A percentile compares a stretch with the other conserved stretches of the same genome.
phyloP scores from a whole-genome alignment of 2,329 filamentous ascomycete genomes.

The Fusarium pilosicola region DNA sequence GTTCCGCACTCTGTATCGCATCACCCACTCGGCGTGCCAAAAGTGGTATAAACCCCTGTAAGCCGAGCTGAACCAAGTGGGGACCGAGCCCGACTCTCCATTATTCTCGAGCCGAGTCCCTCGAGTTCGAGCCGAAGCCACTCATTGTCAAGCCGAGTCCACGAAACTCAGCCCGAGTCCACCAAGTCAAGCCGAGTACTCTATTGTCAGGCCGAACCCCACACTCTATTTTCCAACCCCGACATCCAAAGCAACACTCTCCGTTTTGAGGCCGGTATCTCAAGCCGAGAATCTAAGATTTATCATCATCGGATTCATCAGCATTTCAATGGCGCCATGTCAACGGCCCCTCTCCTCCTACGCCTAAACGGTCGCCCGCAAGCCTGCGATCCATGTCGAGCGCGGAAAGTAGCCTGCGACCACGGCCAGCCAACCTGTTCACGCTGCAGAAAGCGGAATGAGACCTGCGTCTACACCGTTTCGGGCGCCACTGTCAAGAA shows the following conservation, averaged over 20 bases:
- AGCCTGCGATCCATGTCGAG: constrained; percentile 52
- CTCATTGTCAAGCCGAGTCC: neutral
- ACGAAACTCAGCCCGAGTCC: constrained; percentile 6
- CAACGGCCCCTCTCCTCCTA: constrained; percentile 32
- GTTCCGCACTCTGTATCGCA: neutral
- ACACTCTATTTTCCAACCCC: neutral
- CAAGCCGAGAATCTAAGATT: constrained; percentile 17
- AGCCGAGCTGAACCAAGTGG: constrained; percentile 33
- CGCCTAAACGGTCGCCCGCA: constrained; percentile 45
- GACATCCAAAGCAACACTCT: neutral
- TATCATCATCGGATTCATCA: constrained; percentile 15
- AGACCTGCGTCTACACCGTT: constrained; percentile 52
- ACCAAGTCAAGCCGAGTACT: constrained; percentile 8
- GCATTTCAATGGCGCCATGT: constrained; percentile 26
- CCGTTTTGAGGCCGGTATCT: neutral
- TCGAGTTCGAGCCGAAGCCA: neutral
- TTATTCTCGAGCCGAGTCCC: neutral
- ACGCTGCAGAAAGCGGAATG: constrained; percentile 51
- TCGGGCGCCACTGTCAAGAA: constrained; percentile 32
- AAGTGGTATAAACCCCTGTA: constrained; percentile 16
- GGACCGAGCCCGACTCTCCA: neutral
- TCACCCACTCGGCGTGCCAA: constrained; percentile 8
- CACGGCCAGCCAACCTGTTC: constrained; percentile 53
- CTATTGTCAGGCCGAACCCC: neutral
- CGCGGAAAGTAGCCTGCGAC: constrained; percentile 57